Evolutionary conservation across 306 rosid genomes (phyloP), one percentile per base, ranked within the genome.

Genomic region (Inga laurina): DNA sequence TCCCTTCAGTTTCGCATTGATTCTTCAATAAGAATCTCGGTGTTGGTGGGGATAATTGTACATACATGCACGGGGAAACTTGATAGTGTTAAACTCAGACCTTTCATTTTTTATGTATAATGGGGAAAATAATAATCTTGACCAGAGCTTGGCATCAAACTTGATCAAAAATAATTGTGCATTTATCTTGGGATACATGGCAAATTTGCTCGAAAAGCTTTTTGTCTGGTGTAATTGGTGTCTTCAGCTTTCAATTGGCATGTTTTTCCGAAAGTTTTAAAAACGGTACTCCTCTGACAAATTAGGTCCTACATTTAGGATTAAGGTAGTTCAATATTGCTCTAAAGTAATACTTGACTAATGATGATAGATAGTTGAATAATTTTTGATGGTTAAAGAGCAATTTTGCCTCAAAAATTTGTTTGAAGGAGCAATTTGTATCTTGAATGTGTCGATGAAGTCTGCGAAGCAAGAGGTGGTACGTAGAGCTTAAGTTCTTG

Each of bases 41-140:
- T 64, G 70, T 64, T 82, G 79, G n/a, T 21, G 88, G 77, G 90
- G 81, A 4, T 61, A 81, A 78, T 61, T 76, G 86, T 74, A 45
- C 79, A 83, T 86, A 59, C 14, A 11, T 62, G 34, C 37, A 11
- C 67, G 82, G 72, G 82, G 76, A 79, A 89, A 30, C 41, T 12
- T 82, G 79, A 85, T 7, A 15, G 69, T 76, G 72, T 22, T 61
- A 27, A 70, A 4, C 39, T 4, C 4, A 15, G 43, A 34, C n/a
- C 43, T 65, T 65, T 32, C 4, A 62, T 10, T 62, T 62, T 62
- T 30, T 64, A 21, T 64, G 41, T 30, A 64, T 30, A 30, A 64
- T 24, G 37, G 68, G 34, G 37, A 27, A 62, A 62, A 62, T 11
- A 62, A 61, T 27, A 22, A 1, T 27, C 68, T 27, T 62, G 18